These are phyloP conservation scores for Fusarium luffae DNA, from an alignment of 2,329 filamentous ascomycete species.

Conservation along the genomic window DNA sequence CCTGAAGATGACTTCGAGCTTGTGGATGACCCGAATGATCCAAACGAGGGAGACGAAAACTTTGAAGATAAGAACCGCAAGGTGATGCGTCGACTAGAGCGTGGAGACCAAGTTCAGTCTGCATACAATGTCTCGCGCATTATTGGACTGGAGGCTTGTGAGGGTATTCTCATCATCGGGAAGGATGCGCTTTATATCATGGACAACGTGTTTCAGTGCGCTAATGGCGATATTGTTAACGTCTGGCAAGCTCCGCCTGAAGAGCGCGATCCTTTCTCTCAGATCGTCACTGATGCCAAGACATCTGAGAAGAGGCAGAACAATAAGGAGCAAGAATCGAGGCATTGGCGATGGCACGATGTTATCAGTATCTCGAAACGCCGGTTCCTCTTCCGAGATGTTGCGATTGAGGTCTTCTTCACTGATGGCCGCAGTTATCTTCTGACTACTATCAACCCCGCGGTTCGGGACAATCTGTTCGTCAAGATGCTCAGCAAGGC, in stretches of 20 bases:
- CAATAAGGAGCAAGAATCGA: slow-evolving; percentile 77
- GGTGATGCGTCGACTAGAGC: slow-evolving; percentile 92
- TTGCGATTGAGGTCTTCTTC: slow-evolving; percentile 97
- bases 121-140: slow-evolving; percentile 97
- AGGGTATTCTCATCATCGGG: slow-evolving; percentile 92
- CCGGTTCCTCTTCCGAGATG: slow-evolving; percentile 93
- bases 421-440: slow-evolving; percentile 96
- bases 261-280: slow-evolving; percentile 93
- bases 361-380: slow-evolving; percentile 96
- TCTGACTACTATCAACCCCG: slow-evolving; percentile 81
- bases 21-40: slow-evolving; percentile 90
- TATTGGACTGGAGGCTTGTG: slow-evolving; percentile 90
- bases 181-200: slow-evolving; percentile 94
- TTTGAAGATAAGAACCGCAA: slow-evolving; percentile 99
- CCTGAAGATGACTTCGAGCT: slow-evolving; percentile 95
- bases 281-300: slow-evolving; percentile 82
- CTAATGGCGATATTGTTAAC: slow-evolving; percentile 95
- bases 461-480: slow-evolving; percentile 82
- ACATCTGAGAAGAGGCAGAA: slow-evolving; percentile 69
- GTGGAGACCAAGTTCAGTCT: slow-evolving; percentile 90
- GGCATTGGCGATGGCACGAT: slow-evolving; percentile 94
- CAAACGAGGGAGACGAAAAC: slow-evolving; percentile 76
- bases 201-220: slow-evolving; percentile 94
- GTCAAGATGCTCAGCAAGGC: slow-evolving; percentile 80
- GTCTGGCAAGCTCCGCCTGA: slow-evolving; percentile 93